phyloP scores from a whole-genome alignment of 305 asterid genomes.

The Fraxinus sp. region DNA sequence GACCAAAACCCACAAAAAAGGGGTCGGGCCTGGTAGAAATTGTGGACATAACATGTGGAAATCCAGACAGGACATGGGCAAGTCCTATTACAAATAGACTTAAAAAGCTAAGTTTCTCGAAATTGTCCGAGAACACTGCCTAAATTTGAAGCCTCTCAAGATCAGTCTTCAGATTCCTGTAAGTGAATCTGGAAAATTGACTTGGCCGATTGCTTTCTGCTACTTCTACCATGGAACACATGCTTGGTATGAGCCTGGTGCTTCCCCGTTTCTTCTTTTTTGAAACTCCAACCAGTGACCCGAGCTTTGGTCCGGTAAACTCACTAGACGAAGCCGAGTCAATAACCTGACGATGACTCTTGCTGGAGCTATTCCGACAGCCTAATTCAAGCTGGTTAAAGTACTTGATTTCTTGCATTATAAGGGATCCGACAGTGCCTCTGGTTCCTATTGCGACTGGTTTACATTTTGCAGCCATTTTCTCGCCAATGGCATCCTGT shows the following conservation, averaged over 20 bases:
- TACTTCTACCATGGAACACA: conserved; percentile 58
- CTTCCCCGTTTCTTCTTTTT: conserved; percentile 50
- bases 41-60: conserved; percentile 25
- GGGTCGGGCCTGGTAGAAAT: conserved; percentile 26
- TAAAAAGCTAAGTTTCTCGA: conserved; percentile 29
- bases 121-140: conserved; percentile 25
- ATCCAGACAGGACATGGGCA: conserved; percentile 22
- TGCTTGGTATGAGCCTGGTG: conserved; percentile 53
- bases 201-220: conserved; percentile 37
- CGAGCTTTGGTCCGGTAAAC: conserved; percentile 24
- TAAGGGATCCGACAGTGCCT: conserved; percentile 59
- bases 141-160: conserved; percentile 10
- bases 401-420: conserved; percentile 53
- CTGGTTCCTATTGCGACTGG: conserved; percentile 56
- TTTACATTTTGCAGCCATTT: conserved; percentile 26
- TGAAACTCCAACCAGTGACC: conserved; percentile 24
- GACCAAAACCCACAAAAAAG: conserved; percentile 20
- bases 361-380: conserved; percentile 26
- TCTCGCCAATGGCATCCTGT: conserved; percentile 24
- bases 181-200: conserved; percentile 36
- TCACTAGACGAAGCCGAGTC: conserved; percentile 25
- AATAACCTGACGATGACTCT: conserved; percentile 11
- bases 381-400: conserved; percentile 41
- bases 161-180: conserved; percentile 51
- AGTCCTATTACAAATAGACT: conserved; percentile 28